phyloP scores from a whole-genome alignment of 129 eudicot species.

The Cynara cardunculus region DNA sequence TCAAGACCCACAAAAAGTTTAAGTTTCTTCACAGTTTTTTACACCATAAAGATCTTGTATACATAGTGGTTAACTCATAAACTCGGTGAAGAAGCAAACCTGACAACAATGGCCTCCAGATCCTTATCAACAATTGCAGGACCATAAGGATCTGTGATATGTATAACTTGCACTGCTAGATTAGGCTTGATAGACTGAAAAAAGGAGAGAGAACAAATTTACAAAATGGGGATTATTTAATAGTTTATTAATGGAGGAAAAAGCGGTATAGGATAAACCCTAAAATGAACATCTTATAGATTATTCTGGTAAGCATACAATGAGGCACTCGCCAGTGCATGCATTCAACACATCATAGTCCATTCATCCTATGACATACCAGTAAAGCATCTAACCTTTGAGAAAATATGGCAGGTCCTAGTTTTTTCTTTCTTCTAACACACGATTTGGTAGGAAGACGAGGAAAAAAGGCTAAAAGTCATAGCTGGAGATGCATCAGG shows the following conservation, averaged over 20 bases:
- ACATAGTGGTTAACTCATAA: not conserved
- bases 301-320: not conserved
- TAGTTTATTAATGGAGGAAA: not conserved
- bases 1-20: not conserved
- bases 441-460: not conserved
- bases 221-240: not conserved
- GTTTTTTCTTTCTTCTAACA: not conserved
- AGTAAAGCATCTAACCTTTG: not conserved
- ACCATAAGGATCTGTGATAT: conserved; percentile 87
- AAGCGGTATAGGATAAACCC: not conserved
- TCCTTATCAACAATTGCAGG: conserved; percentile 77
- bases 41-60: not conserved
- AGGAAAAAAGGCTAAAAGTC: not conserved
- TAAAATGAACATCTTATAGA: not conserved
- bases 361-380: not conserved
- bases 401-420: not conserved
- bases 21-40: not conserved
- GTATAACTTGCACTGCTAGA: conserved; percentile 72
- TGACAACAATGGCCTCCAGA: conserved; percentile 91
- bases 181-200: conserved; percentile 81
- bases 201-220: not conserved
- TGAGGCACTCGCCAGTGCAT: not conserved
- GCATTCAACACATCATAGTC: not conserved
- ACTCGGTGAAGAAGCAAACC: conserved; percentile 34
- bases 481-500: not conserved